Conservation (phyloP, 2,329 filamentous ascomycete genomes). For the Aspergillus uvarum region DNA sequence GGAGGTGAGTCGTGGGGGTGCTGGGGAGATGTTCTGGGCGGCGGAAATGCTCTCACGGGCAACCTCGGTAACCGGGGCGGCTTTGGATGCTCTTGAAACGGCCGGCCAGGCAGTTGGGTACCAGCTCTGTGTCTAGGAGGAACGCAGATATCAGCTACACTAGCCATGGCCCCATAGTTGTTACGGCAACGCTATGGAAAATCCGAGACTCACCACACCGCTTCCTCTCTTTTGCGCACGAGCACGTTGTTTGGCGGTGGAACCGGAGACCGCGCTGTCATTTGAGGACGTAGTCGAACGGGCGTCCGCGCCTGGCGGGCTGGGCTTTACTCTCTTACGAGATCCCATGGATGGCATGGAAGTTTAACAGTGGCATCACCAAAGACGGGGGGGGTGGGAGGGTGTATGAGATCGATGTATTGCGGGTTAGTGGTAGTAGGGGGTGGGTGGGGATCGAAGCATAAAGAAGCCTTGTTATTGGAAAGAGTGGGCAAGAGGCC, state of each 20-base stretch:
- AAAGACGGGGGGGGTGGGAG: background rate
- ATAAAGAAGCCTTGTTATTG: background rate
- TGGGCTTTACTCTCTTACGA: slow-evolving; percentile 47
- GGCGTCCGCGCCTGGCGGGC: slow-evolving; percentile 33
- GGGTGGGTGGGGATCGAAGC: background rate
- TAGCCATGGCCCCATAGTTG: background rate
- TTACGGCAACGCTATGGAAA: background rate
- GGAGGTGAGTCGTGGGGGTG: slow-evolving; percentile 24
- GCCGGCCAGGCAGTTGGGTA: slow-evolving; percentile 48
- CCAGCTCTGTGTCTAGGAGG: slow-evolving; percentile 36
- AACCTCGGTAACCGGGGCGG: slow-evolving; percentile 50
- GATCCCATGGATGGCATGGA: slow-evolving; percentile 44
- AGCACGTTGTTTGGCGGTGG: slow-evolving; percentile 24
- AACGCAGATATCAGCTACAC: slow-evolving; percentile 13
- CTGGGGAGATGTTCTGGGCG: slow-evolving; percentile 39
- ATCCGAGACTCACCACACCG: slow-evolving; percentile 29
- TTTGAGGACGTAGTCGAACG: slow-evolving; percentile 21
- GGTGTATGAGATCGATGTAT: background rate
- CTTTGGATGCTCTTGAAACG: slow-evolving; percentile 42
- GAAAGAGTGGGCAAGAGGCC: background rate
- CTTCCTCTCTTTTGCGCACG: slow-evolving; percentile 27
- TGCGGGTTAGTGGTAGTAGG: background rate
- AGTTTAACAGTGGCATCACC: slow-evolving; percentile 37
- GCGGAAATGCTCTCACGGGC: slow-evolving; percentile 51
- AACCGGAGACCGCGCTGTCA: slow-evolving; percentile 20